Percentiles rank a stretch among this genome's conserved stretches.
Evolutionary conservation across 2,329 filamentous ascomycete species (phyloP).

Genomic region (Paraphoma sp.): DNA sequence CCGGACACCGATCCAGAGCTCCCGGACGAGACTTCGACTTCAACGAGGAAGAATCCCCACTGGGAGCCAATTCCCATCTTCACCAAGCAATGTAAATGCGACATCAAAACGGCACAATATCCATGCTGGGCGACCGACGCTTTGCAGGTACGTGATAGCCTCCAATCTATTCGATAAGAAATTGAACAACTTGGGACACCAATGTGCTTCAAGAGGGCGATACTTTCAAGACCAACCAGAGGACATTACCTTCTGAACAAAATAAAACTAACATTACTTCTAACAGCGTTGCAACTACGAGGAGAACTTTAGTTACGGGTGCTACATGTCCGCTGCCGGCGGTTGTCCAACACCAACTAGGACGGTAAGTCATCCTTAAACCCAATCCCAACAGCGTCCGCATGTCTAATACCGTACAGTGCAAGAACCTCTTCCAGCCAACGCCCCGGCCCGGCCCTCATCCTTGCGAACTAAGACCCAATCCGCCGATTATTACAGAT

Average conservation of each 20-base stretch:
- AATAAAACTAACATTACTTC: background rate
- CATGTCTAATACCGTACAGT: constrained; percentile 18
- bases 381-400: background rate
- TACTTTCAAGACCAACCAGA: too few species aligned
- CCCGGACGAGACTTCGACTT: constrained; percentile 1
- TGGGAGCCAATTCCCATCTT: constrained; percentile 62
- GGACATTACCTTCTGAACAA: too few species aligned
- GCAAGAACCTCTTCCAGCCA: constrained; percentile 27
- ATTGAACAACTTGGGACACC: background rate
- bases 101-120: constrained; percentile 27
- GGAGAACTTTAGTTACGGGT: constrained; percentile 36
- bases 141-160: constrained; percentile 27
- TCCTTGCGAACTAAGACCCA: constrained; percentile 33
- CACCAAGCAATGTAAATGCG: constrained; percentile 56
- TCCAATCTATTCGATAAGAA: background rate
- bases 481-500: constrained; percentile 7
- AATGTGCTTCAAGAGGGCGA: too few species aligned
- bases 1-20: constrained; percentile 2
- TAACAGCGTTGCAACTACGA: constrained; percentile 37
- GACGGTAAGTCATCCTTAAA: constrained; percentile 18
- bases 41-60: constrained; percentile 56
- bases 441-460: constrained; percentile 32
- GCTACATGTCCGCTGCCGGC: constrained; percentile 34
- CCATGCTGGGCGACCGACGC: constrained; percentile 41
- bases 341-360: constrained; percentile 38